These are phyloP conservation scores for Neurospora sp. DNA, from an alignment of 495 filamentous ascomycete genomes.

Conservation along the genomic window DNA sequence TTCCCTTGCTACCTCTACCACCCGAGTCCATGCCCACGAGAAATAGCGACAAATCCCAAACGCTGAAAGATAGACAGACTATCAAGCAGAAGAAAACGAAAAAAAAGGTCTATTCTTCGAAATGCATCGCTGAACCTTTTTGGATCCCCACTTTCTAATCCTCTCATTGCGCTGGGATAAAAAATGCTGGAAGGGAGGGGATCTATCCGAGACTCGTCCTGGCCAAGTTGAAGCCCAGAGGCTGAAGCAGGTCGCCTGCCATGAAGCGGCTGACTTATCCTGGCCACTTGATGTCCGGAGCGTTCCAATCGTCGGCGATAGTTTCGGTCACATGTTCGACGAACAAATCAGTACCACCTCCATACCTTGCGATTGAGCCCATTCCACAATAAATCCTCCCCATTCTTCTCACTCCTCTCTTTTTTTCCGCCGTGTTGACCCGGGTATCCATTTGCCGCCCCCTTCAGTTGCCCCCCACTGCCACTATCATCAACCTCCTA, in stretches of 20 bases:
- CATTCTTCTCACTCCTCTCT: background rate
- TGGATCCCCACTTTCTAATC: background rate
- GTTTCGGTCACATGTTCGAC: background rate
- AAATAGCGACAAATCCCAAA: background rate
- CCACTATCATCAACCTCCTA: conserved; percentile 6
- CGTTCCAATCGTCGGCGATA: background rate
- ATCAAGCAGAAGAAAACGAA: background rate
- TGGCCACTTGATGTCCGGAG: background rate
- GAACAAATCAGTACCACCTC: background rate
- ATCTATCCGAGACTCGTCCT: background rate
- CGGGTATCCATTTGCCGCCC: background rate
- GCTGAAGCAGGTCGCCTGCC: background rate
- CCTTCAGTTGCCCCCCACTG: background rate
- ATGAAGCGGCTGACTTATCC: background rate
- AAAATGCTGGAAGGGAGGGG: background rate
- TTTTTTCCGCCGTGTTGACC: background rate
- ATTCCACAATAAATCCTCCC: background rate
- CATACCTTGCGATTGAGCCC: background rate
- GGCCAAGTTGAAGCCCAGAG: background rate
- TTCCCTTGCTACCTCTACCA: background rate
- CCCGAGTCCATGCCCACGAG: background rate
- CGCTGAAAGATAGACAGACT: background rate
- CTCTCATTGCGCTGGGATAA: background rate
- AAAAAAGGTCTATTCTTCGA: background rate
- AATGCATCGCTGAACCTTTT: background rate